Conservation (phyloP, 176 grass and related monocot genomes). For the Oryza officinalis region DNA sequence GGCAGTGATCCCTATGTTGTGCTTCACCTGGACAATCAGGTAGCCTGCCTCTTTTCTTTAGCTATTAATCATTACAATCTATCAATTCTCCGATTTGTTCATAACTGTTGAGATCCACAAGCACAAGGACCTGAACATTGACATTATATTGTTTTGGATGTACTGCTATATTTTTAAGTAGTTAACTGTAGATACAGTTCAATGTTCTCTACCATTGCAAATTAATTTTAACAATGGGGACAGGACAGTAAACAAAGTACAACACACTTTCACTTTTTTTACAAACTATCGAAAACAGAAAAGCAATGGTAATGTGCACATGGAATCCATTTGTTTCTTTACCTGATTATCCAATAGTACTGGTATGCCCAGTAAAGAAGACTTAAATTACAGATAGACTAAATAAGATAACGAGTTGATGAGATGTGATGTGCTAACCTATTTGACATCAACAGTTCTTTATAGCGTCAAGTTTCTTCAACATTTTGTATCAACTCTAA, state of each 20-base stretch:
- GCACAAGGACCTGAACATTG: not conserved
- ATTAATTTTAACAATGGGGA: not conserved
- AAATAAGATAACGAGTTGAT: not conserved
- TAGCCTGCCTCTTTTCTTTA: not conserved
- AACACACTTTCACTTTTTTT: not conserved
- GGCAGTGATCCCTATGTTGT: slow-evolving; percentile 63
- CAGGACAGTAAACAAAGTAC: not conserved
- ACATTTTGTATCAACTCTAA: not conserved
- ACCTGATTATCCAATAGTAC: not conserved
- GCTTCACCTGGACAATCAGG: slow-evolving; percentile 45
- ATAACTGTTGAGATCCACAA: not conserved
- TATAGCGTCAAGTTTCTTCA: not conserved
- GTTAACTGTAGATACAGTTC: not conserved
- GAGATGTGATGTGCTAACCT: not conserved
- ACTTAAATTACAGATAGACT: too few species aligned
- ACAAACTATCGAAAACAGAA: not conserved
- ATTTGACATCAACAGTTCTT: not conserved
- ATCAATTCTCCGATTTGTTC: not conserved
- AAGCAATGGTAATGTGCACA: not conserved
- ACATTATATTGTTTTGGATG: not conserved
- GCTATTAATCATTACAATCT: not conserved
- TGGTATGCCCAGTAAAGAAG: not conserved
- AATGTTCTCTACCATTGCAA: not conserved
- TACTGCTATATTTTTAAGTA: not conserved
- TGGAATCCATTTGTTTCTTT: not conserved